A percentile compares a stretch with the other conserved stretches of the same genome.
These are phyloP conservation scores for Pholiota conissans DNA, from an alignment of 768 basidiomycete genomes.

Conservation along the genomic window DNA sequence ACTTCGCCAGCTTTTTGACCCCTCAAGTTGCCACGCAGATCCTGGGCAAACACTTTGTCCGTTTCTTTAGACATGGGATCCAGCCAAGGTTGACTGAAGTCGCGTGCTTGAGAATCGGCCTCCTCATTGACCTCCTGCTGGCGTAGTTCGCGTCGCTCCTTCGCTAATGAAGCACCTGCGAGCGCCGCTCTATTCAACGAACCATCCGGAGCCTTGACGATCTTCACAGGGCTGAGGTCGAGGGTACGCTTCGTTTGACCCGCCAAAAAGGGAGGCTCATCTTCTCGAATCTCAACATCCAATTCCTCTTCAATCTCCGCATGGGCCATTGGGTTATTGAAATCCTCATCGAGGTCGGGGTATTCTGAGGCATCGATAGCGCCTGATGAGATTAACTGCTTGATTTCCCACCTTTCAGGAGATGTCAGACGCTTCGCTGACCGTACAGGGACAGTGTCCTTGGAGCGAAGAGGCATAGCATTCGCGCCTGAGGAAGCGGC, in stretches of 20 bases:
- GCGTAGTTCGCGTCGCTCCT: constrained; percentile 91
- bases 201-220: constrained; percentile 98
- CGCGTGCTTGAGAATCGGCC: constrained; percentile 91
- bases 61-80: constrained; percentile 93
- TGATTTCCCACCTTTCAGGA: constrained; percentile 99
- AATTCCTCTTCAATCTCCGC: constrained; percentile 95
- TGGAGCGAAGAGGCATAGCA: constrained; percentile 70
- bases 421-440: constrained; percentile 91
- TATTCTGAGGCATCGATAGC: constrained; percentile 91
- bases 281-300: constrained; percentile 95
- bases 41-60: constrained; percentile 92
- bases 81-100: constrained; percentile 95
- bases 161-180: constrained; percentile 89
- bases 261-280: constrained; percentile 93
- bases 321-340: constrained; percentile 70
- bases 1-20: constrained; percentile 83
- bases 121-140: constrained; percentile 94
- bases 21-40: constrained; percentile 77
- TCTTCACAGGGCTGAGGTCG: constrained; percentile 95
- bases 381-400: constrained; percentile 96
- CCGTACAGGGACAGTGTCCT: constrained; percentile 53
- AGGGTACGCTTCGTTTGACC: constrained; percentile 96
- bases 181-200: constrained; percentile 95
- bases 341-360: constrained; percentile 88
- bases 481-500: constrained; percentile 78